Evolutionary conservation across 1,284 basidiomycete species (phyloP).

Genomic region (Marasmius oreades): DNA sequence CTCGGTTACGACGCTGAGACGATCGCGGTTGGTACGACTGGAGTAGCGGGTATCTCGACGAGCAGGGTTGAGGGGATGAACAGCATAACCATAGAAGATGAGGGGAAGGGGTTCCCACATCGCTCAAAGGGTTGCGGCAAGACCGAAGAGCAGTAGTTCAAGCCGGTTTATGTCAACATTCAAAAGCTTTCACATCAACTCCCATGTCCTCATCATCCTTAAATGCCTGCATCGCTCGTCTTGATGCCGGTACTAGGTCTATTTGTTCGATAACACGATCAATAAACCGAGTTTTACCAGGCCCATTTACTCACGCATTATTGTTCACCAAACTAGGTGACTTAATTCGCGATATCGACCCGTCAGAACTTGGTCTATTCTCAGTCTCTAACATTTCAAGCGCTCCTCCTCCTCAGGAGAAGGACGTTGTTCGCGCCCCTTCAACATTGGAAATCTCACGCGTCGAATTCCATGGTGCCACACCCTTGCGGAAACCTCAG

Average conservation of each 20-base stretch:
- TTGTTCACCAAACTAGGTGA: conserved; percentile 61
- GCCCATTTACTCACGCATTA: conserved; percentile 56
- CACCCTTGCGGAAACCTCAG: conserved; percentile 54
- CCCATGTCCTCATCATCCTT: conserved; percentile 32
- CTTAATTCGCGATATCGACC: conserved; percentile 72
- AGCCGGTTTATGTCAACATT: conserved; percentile 3
- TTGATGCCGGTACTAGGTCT: conserved; percentile 32
- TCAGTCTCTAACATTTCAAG: conserved; percentile 20
- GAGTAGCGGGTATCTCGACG: conserved; percentile 71
- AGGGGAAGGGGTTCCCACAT: conserved; percentile 77
- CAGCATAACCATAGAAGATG: conserved; percentile 81
- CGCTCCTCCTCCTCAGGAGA: conserved; percentile 25
- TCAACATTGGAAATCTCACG: conserved; percentile 47
- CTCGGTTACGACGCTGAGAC: conserved; percentile 69
- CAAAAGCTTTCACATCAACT: conserved; percentile 16
- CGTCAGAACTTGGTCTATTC: conserved; percentile 74
- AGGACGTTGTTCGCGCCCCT: conserved; percentile 25
- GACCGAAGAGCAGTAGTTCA: conserved; percentile 1
- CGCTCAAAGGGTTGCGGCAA: conserved; percentile 4
- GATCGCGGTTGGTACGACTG: conserved; percentile 38
- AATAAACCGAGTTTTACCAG: conserved; percentile 9
- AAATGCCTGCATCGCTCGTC: conserved; percentile 43
- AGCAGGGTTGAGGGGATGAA: conserved; percentile 72
- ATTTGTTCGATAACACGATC: conserved; percentile 31
- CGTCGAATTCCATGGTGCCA: conserved; percentile 63